Evolutionary conservation across 495 filamentous ascomycete species (phyloP).

Genomic region (Aspergillus cavernicola): DNA sequence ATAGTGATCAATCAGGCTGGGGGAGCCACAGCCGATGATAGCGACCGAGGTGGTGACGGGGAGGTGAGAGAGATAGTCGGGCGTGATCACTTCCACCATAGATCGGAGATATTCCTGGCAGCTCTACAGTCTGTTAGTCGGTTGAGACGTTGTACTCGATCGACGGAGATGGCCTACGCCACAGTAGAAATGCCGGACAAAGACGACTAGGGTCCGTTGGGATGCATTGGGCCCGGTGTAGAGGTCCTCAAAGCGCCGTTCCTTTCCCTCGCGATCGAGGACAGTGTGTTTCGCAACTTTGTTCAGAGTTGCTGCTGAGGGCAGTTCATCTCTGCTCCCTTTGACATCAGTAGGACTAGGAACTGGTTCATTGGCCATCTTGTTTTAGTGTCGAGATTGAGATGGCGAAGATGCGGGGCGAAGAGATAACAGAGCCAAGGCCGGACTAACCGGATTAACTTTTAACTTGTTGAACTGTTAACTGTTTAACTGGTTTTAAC

Average conservation of each 20-base stretch:
- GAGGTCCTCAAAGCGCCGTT: constrained; percentile 62
- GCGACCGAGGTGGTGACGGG: constrained; percentile 59
- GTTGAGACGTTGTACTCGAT: constrained; percentile 26
- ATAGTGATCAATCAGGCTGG: constrained; percentile 68
- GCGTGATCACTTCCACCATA: constrained; percentile 58
- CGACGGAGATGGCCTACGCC: too few species aligned
- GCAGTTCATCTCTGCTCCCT: constrained; percentile 42
- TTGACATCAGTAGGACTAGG: too few species aligned
- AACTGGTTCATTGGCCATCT: too few species aligned
- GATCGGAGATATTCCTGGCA: constrained; percentile 61
- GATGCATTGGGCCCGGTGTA: constrained; percentile 55
- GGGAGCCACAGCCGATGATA: constrained; percentile 77
- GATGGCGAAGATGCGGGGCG: too few species aligned
- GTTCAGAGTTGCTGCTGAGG: constrained; percentile 41
- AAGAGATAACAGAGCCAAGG: too few species aligned
- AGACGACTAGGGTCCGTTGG: constrained; percentile 66
- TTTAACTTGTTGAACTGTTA: too few species aligned
- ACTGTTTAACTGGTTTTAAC: too few species aligned
- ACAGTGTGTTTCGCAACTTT: constrained; percentile 57
- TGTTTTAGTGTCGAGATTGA: too few species aligned
- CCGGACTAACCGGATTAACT: too few species aligned
- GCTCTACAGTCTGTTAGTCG: constrained; percentile 37
- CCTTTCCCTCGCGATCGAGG: constrained; percentile 60
- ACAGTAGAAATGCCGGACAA: constrained; percentile 88
- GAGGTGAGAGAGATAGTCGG: constrained; percentile 41